Percentiles rank a stretch among this genome's conserved stretches.
Evolutionary conservation across 257 asterid species (phyloP).

Genomic region (Capsicum baccatum): DNA sequence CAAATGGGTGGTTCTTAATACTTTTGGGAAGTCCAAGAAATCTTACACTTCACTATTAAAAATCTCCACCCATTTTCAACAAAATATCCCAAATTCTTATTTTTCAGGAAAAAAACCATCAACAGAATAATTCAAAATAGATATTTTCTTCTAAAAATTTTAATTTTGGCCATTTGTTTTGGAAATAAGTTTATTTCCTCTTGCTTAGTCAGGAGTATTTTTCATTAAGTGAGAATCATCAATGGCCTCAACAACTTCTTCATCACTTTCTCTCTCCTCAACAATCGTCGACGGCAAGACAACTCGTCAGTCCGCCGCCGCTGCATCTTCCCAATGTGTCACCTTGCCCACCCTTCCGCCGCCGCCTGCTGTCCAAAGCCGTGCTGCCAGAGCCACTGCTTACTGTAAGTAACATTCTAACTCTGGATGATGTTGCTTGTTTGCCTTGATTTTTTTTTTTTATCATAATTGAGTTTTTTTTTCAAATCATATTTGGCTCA

Average conservation of each 20-base stretch:
- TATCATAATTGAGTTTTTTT: too few species aligned
- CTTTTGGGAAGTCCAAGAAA: not conserved
- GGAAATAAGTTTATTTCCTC: too few species aligned
- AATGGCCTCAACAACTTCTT: slow-evolving; percentile 63
- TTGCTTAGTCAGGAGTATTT: too few species aligned
- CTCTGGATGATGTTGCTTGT: too few species aligned
- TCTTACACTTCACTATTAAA: not conserved
- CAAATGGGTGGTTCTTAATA: slow-evolving; percentile 29
- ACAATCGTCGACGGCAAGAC: slow-evolving; percentile 50
- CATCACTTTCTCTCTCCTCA: slow-evolving; percentile 62
- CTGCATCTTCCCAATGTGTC: slow-evolving; percentile 47
- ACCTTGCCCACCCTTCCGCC: slow-evolving; percentile 48
- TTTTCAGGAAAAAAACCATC: not conserved
- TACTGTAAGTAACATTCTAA: slow-evolving; percentile 42
- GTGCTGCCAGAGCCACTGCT: slow-evolving; percentile 55
- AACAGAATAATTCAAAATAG: not conserved
- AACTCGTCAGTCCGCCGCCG: slow-evolving; percentile 46
- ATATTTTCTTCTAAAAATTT: not conserved
- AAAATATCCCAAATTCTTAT: too few species aligned
- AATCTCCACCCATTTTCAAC: not conserved
- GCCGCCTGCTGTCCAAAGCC: slow-evolving; percentile 42
- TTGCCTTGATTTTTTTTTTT: too few species aligned
- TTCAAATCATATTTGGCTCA: too few species aligned
- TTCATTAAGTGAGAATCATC: slow-evolving; percentile 20
- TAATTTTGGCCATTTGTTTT: not conserved